Conservation (phyloP, 805 yeast genomes). For the Kuraishia cidri region DNA sequence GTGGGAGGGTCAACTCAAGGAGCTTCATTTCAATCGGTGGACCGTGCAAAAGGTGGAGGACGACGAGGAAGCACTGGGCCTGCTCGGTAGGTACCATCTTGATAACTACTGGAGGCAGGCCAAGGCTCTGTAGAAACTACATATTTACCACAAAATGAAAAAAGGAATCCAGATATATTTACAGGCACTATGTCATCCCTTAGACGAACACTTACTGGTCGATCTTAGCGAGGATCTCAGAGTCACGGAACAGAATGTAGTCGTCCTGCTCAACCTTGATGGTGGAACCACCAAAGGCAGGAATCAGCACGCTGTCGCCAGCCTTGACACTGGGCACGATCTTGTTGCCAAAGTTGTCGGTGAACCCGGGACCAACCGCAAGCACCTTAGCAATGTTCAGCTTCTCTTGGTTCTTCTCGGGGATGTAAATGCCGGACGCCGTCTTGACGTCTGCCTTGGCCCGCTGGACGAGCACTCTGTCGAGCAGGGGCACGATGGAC, state of each 20-base stretch:
- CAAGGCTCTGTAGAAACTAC: too few species aligned
- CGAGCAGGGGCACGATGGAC: slow-evolving; percentile 85
- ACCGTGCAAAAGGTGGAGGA: slow-evolving; percentile 44
- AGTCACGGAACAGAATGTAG: slow-evolving; percentile 66
- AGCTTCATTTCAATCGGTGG: slow-evolving; percentile 59
- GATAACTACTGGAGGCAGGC: slow-evolving; percentile 54
- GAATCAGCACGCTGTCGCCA: slow-evolving; percentile 93
- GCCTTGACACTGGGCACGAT: slow-evolving; percentile 69
- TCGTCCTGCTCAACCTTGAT: slow-evolving; percentile 80
- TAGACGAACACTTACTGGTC: slow-evolving; percentile 47
- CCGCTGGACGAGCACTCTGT: slow-evolving; percentile 95
- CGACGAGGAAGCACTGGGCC: slow-evolving; percentile 39
- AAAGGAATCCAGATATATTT: too few species aligned
- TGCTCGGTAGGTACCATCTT: slow-evolving; percentile 40
- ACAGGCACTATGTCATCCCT: slow-evolving; percentile 7
- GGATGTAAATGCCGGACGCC: slow-evolving; percentile 86
- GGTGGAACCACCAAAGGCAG: slow-evolving; percentile 87
- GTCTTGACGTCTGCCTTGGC: slow-evolving; percentile 86
- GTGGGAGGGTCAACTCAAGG: slow-evolving; percentile 66
- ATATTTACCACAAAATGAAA: too few species aligned
- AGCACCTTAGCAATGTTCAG: slow-evolving; percentile 86
- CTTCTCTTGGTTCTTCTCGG: slow-evolving; percentile 94
- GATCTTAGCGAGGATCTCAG: slow-evolving; percentile 92
- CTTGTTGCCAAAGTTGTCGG: slow-evolving; percentile 66
- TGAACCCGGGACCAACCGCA: slow-evolving; percentile 92